Evolutionary conservation across 371 early-diverging fungal genomes (phyloP), one percentile per base, ranked within the genome.

Genomic region (Dichotomocladium elegans): DNA sequence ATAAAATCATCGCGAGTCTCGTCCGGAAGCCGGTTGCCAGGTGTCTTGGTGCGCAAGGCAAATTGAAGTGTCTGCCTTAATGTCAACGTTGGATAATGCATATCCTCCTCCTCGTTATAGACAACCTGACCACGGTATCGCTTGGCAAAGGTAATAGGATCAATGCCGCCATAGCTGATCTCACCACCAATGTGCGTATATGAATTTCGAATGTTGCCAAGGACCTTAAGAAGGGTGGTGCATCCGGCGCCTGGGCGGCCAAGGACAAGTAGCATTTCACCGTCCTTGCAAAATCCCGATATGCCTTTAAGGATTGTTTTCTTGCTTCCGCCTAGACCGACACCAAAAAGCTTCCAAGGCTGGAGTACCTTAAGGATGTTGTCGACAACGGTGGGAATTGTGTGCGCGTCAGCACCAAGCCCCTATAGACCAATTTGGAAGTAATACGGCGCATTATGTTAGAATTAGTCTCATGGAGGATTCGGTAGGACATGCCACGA

Each of bases 221-320:
- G 41, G 15, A 76, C 71, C 21, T 74, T 68, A 26, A 80, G 54
- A 15, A 80, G 47, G 24, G 72, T 68, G 34, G 76, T 75, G 51
- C 78, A 75, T 17, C 81, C 81, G 1, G 81, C 57, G 4, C 77
- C 81, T 1, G 81, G 81, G 19, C 72, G 66, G 9, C 81, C 81
- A 8, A 80, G 63, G 8, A 80, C 79, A 15, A 80, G 61, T 26
- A 80, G 54, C 79, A 80, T 78, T 58, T 80, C 81, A 26, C 81
- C 81, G 17, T 68, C 68, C 11, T 61, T 61, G 17, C 64, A 60
- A 26, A 74, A 70, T 34, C 81, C 81, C 24, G 60, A 65, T 27
- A 72, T 51, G 5, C 57, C 30, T 24, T 56, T 50, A 7, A 78
- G 62, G 28, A 80, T 67, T 33, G 44, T 42, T 43, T 55, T 63